Evolutionary conservation across 2,329 filamentous ascomycete genomes (phyloP), one percentile per base, ranked within the genome.

Genomic region (Alternaria triticina): DNA sequence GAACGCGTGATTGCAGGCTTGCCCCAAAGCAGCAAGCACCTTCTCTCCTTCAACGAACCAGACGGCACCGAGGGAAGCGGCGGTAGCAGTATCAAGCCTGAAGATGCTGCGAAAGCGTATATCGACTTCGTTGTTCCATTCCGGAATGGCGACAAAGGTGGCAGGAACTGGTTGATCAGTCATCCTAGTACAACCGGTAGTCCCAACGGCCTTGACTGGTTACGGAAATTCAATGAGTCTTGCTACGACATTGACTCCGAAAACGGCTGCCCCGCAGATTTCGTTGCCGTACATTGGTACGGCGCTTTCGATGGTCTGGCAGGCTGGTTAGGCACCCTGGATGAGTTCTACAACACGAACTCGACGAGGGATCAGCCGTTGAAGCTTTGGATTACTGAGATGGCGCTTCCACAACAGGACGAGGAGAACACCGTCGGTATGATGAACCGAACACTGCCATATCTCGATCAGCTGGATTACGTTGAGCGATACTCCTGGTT

Each of bases 31-130:
- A 83, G 85, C 5, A 87, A 94, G 43, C 88, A 92, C 70, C 86
- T 93, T 3, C 82, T 96, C 17, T 86, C 84, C 11, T 94, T 94
- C 83, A 96, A 96, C 78, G 92, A 96, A 78, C 93, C 93, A 1
- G 91, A 96, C 73, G 88, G 87, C 12, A 81, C 82, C 1, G 71
- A 71, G 1, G 74, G 75, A 1, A 85, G 83, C 15, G 91, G 91
- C 22, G 92, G 92, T 5, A 90, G 87, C 69, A 83, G 87, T 66
- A 83, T 95, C 27, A 77, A 82, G 1, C 89, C 92, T 0, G 76
- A 83, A 15, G 79, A 82, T 1, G 92, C 92, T 0, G 93, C 92
- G 2, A 79, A 85, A 64, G 85, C 89, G 4, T 96, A 92, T 89
- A 88, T 91, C 28, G 83, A 86, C 45, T 89, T 93, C 71, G 88